Evolutionary conservation across 2,329 filamentous ascomycete genomes (phyloP).

Genomic region (Arthrobotrys sphaeroides): DNA sequence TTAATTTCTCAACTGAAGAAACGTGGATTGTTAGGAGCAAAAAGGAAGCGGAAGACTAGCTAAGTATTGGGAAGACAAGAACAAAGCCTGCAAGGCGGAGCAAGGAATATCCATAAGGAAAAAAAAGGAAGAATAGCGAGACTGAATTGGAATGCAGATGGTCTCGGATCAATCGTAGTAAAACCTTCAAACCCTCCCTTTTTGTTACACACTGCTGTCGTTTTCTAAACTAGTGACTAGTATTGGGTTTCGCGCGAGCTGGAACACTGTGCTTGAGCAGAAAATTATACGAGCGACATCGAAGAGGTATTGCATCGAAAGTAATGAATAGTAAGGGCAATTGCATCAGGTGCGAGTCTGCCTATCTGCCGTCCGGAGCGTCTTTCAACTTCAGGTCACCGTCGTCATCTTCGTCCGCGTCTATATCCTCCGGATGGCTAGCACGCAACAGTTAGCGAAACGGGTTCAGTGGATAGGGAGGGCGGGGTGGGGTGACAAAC

Average conservation of each 20-base stretch:
- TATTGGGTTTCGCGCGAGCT: neutral
- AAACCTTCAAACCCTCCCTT: neutral
- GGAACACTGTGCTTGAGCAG: neutral
- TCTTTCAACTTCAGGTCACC: conserved; percentile 46
- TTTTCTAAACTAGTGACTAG: conserved; percentile 9
- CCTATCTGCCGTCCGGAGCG: conserved; percentile 14
- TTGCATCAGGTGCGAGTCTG: neutral
- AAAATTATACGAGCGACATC: neutral
- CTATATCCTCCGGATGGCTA: conserved; percentile 39
- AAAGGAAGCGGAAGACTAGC: neutral
- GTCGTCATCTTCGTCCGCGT: conserved; percentile 45
- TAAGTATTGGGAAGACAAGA: neutral
- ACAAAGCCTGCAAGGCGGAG: neutral
- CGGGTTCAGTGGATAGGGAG: too few species aligned
- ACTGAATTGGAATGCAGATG: neutral
- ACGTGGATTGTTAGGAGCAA: neutral
- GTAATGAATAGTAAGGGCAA: neutral
- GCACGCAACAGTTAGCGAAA: neutral
- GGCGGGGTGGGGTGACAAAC: conserved; percentile 62
- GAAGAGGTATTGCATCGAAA: neutral
- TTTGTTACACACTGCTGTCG: neutral
- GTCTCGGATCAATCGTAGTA: neutral
- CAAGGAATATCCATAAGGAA: conserved; percentile 5
- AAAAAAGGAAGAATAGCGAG: neutral
- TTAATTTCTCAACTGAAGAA: neutral